Conservation (phyloP, 2,329 filamentous ascomycete species). For the Biscogniauxia mediterranea region DNA sequence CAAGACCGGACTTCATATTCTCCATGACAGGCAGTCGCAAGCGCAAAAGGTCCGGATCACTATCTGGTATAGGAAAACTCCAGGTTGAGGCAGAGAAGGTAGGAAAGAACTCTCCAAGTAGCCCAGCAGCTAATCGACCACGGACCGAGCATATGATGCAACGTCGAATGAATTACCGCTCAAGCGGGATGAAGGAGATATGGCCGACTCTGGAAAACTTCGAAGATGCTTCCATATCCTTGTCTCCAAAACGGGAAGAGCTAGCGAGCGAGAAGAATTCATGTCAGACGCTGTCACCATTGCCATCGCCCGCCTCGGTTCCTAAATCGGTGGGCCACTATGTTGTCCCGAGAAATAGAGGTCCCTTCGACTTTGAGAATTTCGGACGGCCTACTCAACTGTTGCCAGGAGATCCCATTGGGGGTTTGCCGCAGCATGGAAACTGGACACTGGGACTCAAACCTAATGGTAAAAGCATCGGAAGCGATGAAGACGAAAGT, state of each 20-base stretch:
- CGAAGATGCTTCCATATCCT: constrained; percentile 14
- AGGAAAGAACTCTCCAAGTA: not conserved
- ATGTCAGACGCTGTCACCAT: constrained; percentile 1
- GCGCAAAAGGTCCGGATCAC: constrained; percentile 18
- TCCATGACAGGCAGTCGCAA: constrained; percentile 23
- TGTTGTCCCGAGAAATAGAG: constrained; percentile 13
- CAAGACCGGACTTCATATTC: constrained; percentile 20
- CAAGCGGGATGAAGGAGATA: constrained; percentile 17
- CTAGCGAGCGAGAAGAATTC: constrained; percentile 1
- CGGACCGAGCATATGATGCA: constrained; percentile 2
- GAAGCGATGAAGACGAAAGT: not conserved
- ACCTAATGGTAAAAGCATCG: not conserved
- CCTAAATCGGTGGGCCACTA: not conserved
- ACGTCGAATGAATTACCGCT: constrained; percentile 5
- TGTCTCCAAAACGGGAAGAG: constrained; percentile 1
- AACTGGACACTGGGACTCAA: not conserved
- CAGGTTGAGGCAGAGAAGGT: constrained; percentile 15
- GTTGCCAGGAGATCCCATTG: not conserved
- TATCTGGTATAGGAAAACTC: constrained; percentile 24
- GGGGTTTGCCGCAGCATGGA: not conserved
- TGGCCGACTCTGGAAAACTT: constrained; percentile 33
- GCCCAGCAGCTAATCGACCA: not conserved
- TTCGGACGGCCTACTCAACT: constrained; percentile 17
- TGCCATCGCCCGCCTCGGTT: not conserved
- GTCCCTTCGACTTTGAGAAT: constrained; percentile 23